phyloP scores from a whole-genome alignment of 2,329 filamentous ascomycete species.

The Trichoderma sp. region DNA sequence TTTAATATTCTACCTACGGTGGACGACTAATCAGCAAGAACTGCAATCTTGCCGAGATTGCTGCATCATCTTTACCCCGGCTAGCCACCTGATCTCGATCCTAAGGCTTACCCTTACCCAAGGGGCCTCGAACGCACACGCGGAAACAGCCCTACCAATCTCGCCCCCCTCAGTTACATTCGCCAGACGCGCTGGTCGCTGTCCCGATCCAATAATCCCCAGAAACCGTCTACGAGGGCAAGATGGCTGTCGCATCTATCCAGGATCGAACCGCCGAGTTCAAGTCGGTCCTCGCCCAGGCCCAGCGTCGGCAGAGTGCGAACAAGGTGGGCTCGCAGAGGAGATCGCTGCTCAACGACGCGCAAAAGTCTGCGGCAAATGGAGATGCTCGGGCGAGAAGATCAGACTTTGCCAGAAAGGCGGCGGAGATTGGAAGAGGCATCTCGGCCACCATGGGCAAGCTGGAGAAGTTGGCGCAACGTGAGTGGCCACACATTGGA shows the following conservation, averaged over 20 bases:
- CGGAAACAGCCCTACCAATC: not conserved
- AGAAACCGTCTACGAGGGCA: constrained; percentile 4
- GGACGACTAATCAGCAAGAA: not conserved
- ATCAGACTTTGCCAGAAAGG: constrained; percentile 89
- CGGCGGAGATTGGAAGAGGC: constrained; percentile 85
- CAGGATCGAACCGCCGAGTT: constrained; percentile 98
- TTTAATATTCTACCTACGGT: not conserved
- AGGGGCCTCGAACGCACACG: not conserved
- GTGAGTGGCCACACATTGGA: constrained; percentile 43
- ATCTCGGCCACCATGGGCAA: constrained; percentile 94
- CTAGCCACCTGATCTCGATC: not conserved
- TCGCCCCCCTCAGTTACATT: not conserved
- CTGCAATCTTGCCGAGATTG: not conserved
- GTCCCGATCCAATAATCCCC: constrained; percentile 23
- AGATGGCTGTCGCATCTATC: constrained; percentile 70
- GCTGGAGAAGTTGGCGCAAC: constrained; percentile 85
- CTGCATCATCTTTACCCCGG: not conserved
- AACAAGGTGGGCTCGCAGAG: constrained; percentile 76
- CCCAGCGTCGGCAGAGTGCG: constrained; percentile 73
- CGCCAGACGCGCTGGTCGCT: constrained; percentile 37
- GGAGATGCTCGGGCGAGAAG: constrained; percentile 56
- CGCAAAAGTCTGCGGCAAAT: constrained; percentile 64
- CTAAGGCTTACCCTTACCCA: not conserved
- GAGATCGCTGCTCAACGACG: constrained; percentile 73
- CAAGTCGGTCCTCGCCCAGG: constrained; percentile 81